phyloP scores from a whole-genome alignment of 83 land plant species.

The Thuja plicata region DNA sequence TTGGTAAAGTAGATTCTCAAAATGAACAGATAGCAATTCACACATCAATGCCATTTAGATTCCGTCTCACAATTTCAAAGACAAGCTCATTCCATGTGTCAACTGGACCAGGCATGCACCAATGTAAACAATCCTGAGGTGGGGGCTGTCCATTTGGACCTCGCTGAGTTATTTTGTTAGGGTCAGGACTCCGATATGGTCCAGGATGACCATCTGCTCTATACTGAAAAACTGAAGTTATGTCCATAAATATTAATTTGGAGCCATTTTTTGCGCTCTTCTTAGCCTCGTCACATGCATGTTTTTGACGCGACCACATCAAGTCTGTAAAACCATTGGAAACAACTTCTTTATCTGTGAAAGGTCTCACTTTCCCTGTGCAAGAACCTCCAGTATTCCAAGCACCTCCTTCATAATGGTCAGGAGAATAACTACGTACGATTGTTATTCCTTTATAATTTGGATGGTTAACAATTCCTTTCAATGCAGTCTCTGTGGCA shows the following conservation, averaged over 20 bases:
- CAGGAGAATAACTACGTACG: slow-evolving; percentile 81
- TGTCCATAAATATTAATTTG: slow-evolving; percentile 64
- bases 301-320: slow-evolving; percentile 67
- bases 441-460: slow-evolving; percentile 79
- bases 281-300: slow-evolving; percentile 49
- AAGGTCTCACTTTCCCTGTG: slow-evolving; percentile 77
- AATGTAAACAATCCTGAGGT: slow-evolving; percentile 95
- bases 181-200: slow-evolving; percentile 80
- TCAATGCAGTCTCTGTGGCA: slow-evolving; percentile 68
- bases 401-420: slow-evolving; percentile 89
- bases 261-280: slow-evolving; percentile 32
- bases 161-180: slow-evolving; percentile 63
- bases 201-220: slow-evolving; percentile 97
- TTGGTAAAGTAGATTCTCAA: not conserved
- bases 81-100: slow-evolving; percentile 91
- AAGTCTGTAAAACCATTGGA: slow-evolving; percentile 55
- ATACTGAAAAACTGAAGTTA: slow-evolving; percentile 54
- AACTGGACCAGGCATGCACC: slow-evolving; percentile 99
- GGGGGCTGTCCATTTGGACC: slow-evolving; percentile 78
- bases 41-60: slow-evolving; percentile 11
- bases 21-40: not conserved
- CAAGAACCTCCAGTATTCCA: slow-evolving; percentile 98
- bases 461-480: slow-evolving; percentile 57
- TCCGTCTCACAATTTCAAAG: slow-evolving; percentile 63
- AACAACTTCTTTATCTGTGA: slow-evolving; percentile 30